Evolutionary conservation across 2,329 filamentous ascomycete species (phyloP), one percentile per base, ranked within the genome.

Genomic region (Blastomyces parvus): DNA sequence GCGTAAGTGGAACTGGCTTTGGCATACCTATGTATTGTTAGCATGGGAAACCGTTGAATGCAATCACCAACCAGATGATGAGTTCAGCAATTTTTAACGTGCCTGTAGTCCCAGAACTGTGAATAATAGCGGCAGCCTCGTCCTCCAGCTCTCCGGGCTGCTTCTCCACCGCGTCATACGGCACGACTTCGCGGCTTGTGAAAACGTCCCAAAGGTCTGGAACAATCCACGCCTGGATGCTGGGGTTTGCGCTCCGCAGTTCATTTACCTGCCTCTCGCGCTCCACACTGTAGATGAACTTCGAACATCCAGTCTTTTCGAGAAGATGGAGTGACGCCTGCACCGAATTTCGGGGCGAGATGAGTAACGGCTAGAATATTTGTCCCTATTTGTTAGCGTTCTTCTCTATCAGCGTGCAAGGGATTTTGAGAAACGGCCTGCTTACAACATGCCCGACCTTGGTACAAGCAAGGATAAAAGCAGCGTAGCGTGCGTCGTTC

Each of bases 91-190:
- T 17, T 11, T 44, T 7, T n/a, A 13, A 63, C 66, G 48, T 64
- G 73, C 74, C 74, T 17, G 74, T 76, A 1, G 73, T 74, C 30
- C 74, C 74, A n/a, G 74, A 76, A 22, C 73, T 76, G 63, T 76
- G 74, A 36, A 74, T 71, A 9, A 75, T 72, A 13, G 71, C 62
- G 2, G 64, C 61, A 2, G 63, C 61, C 7, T 70, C 64, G 25
- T 73, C 61, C 50, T 70, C 68, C 0, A 62, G 66, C 17, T 72
- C 67, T 8, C 68, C 59, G 38, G 62, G 69, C 1, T 67, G 48
- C 27, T 27, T 62, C 56, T 67, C 69, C 2, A 52, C 59, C 46
- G 62, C 71, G 8, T 67, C 61, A 62, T 70, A 73, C 13, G 61
- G 27, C n/a, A 38, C 59, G 25, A 62, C 60, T 30, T 62, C 36